These are phyloP conservation scores for Tetrapisispora nanseiensis DNA, from an alignment of 805 yeast genomes.

Conservation along the genomic window DNA sequence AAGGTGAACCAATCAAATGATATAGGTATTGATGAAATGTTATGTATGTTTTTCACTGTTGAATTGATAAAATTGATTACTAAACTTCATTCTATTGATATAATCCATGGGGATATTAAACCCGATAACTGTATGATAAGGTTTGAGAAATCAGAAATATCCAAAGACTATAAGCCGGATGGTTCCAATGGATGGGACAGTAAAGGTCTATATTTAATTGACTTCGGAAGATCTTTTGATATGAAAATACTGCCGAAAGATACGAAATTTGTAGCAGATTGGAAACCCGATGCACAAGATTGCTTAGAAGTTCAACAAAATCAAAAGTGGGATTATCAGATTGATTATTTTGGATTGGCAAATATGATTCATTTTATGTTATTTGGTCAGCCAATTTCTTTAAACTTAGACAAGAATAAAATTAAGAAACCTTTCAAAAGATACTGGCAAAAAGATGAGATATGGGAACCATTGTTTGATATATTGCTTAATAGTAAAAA, in stretches of 20 bases:
- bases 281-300: constrained; percentile 57
- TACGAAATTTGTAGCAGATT: constrained; percentile 47
- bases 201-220: constrained; percentile 57
- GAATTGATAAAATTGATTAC: constrained; percentile 55
- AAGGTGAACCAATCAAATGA: constrained; percentile 11
- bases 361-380: constrained; percentile 61
- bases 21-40: constrained; percentile 44
- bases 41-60: constrained; percentile 52
- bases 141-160: constrained; percentile 28
- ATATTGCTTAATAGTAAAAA: constrained; percentile 49
- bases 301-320: constrained; percentile 58
- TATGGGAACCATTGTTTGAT: constrained; percentile 64
- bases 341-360: constrained; percentile 79
- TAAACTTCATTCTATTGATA: constrained; percentile 50
- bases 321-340: constrained; percentile 64
- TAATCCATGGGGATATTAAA: constrained; percentile 78
- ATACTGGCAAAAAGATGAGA: constrained; percentile 56
- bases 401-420: constrained; percentile 24
- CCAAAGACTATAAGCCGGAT: constrained; percentile 24
- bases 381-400: constrained; percentile 56
- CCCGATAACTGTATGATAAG: constrained; percentile 81
- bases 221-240: constrained; percentile 77
- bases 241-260: constrained; percentile 42
- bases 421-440: constrained; percentile 46
- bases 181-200: constrained; percentile 39